Base-by-base conservation (phyloP, 2,329 filamentous ascomycete genomes). In the Exophiala bonariae region DNA sequence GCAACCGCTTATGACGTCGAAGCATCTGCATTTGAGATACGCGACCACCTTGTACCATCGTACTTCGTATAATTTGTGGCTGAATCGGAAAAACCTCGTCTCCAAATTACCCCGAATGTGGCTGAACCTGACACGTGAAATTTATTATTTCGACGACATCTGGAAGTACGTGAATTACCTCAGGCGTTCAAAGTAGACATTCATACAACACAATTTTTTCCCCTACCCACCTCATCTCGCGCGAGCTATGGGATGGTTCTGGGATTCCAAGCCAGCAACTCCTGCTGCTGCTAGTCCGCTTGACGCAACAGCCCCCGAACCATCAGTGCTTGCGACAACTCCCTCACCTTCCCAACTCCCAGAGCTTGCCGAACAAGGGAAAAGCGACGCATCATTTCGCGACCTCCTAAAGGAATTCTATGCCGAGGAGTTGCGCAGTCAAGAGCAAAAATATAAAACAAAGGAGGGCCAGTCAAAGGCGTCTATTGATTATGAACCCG, bases 301-400 rank as follows among this genome's bases (percentile, higher is more conserved):
- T 17, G n/a, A 22, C 16, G 19, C 35, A 37, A 5, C 13, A 19
- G 10, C 18, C 7, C 35, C 35, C 7, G 35, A 13, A 10, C 7
- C 10, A 13, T 37, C 35, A n/a, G 35, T 10, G 18, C 9, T 37
- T 4, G 16, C 9, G 35, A 17, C 14, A 18, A 13, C 14, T 18
- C 10, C 35, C 20, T 4, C 35, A 18, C n/a, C 18, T 2, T 11
- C 33, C 52, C 38, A 55, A 5, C 38, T 41, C n/a, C 20, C 43
- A 9, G 50, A 54, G n/a, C 52, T 59, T 54, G 45, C 57, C 54
- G 47, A 56, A 50, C 26, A 61, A 62, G 37, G 78, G 59, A 66
- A 73, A 61, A 74, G 76, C 55, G 75, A 81, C 53, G 67, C 71
- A 41, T 80, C 82, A 59, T 71, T 82, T 57, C 70, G 74, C 51